Evolutionary conservation across 73 alveolate species (phyloP).

Genomic region (Blepharisma stoltei): DNA sequence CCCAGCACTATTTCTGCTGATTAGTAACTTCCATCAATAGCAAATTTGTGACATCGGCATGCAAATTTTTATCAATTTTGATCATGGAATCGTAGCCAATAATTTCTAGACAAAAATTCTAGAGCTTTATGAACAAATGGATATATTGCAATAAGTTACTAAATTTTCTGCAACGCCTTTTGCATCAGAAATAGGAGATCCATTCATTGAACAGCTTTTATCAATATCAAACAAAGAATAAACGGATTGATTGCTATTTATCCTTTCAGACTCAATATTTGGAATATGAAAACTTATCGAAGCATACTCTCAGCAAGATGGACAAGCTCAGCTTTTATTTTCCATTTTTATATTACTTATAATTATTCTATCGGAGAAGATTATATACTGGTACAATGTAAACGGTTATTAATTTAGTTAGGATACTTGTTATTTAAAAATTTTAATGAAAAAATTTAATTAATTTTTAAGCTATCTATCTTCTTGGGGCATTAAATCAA

Average conservation of each 20-base stretch:
- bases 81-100: not conserved
- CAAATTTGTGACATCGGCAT: too few species aligned
- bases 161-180: not conserved
- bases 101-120: not conserved
- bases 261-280: not conserved
- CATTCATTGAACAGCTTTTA: not conserved
- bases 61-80: not conserved
- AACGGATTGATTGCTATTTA: not conserved
- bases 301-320: not conserved
- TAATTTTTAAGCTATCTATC: too few species aligned
- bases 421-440: too few species aligned
- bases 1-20: too few species aligned
- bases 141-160: not conserved
- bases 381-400: too few species aligned
- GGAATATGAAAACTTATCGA: not conserved
- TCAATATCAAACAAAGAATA: not conserved
- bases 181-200: conserved; percentile 2
- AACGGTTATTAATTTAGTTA: too few species aligned
- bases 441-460: too few species aligned
- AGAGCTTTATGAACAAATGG: not conserved
- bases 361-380: too few species aligned
- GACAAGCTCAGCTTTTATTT: not conserved
- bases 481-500: too few species aligned
- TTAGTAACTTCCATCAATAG: too few species aligned
- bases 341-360: too few species aligned